phyloP scores from a whole-genome alignment of 2,329 filamentous ascomycete genomes.

The Fusarium devonianum region DNA sequence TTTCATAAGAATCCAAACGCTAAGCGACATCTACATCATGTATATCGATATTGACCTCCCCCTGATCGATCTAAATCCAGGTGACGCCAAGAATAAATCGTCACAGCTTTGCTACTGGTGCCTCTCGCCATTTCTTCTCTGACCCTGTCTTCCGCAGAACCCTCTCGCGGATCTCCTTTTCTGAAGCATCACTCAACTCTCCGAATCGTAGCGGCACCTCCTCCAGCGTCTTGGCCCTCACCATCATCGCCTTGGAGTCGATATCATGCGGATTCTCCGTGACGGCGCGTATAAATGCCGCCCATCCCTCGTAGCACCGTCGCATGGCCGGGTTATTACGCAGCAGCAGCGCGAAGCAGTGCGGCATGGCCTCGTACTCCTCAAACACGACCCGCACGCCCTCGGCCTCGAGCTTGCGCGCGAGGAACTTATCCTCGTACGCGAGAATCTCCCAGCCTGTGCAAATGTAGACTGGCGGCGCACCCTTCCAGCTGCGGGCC shows the following conservation, averaged over 20 bases:
- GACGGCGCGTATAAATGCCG: constrained; percentile 60
- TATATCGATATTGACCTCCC: too few relatives aligned
- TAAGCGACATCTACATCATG: too few relatives aligned
- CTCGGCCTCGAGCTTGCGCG: constrained; percentile 60
- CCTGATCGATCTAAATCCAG: too few relatives aligned
- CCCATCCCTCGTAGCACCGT: constrained; percentile 63
- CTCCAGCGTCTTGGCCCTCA: constrained; percentile 60
- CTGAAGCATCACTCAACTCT: constrained; percentile 51
- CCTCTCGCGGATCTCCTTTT: constrained; percentile 53
- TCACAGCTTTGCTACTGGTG: constrained; percentile 43
- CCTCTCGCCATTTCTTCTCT: constrained; percentile 4
- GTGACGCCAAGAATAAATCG: too few relatives aligned
- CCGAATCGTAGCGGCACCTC: constrained; percentile 56
- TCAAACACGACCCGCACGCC: constrained; percentile 70
- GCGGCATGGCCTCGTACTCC: constrained; percentile 83
- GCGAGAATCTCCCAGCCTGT: constrained; percentile 75
- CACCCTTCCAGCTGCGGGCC: constrained; percentile 64
- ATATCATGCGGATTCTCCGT: constrained; percentile 47
- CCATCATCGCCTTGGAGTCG: constrained; percentile 51
- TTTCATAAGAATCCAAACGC: too few relatives aligned
- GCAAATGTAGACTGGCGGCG: constrained; percentile 72
- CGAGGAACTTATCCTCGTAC: constrained; percentile 71
- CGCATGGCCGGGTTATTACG: constrained; percentile 52
- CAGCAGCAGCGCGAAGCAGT: constrained; percentile 71
- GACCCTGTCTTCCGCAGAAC: constrained; percentile 44